These are phyloP conservation scores for Saccharum spontaneum DNA, from an alignment of 176 grass and related monocot genomes.

Conservation along the genomic window DNA sequence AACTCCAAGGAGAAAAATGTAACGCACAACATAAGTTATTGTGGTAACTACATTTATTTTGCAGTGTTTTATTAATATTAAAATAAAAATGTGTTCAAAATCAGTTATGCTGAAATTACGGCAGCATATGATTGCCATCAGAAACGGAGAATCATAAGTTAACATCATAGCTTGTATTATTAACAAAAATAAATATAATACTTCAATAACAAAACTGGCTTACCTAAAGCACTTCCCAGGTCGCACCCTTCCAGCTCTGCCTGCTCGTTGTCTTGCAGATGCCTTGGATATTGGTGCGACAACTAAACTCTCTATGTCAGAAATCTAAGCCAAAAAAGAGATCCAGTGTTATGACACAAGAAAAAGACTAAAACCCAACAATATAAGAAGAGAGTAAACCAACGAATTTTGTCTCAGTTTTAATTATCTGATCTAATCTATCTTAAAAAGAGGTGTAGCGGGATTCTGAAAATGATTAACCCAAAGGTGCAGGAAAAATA, in stretches of 20 bases:
- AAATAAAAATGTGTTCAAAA: background rate
- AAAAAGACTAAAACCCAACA: background rate
- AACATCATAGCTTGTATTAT: background rate
- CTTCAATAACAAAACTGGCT: background rate
- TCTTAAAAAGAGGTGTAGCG: background rate
- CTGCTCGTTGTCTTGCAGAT: slow-evolving; percentile 91
- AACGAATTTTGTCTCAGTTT: slow-evolving; percentile 6
- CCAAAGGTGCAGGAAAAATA: background rate
- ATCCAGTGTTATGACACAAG: slow-evolving; percentile 1
- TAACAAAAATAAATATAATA: background rate
- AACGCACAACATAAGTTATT: background rate
- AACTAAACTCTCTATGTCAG: slow-evolving; percentile 93
- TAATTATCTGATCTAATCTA: background rate
- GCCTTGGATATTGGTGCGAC: slow-evolving; percentile 93
- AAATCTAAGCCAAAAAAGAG: slow-evolving; percentile 49
- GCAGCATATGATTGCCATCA: background rate
- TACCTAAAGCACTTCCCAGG: slow-evolving; percentile 99
- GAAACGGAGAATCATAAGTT: slow-evolving; percentile 16
- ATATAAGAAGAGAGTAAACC: background rate
- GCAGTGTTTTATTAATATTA: background rate
- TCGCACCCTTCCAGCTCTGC: slow-evolving; percentile 89
- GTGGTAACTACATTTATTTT: background rate
- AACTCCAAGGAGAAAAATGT: background rate
- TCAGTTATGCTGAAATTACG: slow-evolving; percentile 4
- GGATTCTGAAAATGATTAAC: background rate